A percentile compares a stretch with the other conserved stretches of the same genome.
phyloP scores from a whole-genome alignment of 371 early-diverging fungal species.

The Mortierella sp. region DNA sequence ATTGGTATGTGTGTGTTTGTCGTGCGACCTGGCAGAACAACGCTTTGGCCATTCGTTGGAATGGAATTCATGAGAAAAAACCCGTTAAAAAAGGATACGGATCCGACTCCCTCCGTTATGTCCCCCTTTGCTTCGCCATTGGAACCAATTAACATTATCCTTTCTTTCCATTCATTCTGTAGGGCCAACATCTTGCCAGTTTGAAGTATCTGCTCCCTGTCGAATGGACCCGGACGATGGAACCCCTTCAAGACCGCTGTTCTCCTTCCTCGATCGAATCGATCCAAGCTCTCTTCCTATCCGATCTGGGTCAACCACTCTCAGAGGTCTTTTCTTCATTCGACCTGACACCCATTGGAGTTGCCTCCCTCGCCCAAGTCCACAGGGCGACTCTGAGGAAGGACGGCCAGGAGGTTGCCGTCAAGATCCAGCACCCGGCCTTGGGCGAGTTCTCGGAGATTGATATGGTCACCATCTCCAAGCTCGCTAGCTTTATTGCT shows the following conservation, averaged over 20 bases:
- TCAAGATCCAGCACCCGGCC: slow-evolving; percentile 93
- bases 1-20: slow-evolving; percentile 59
- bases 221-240: slow-evolving; percentile 91
- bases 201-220: slow-evolving; percentile 87
- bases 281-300: slow-evolving; percentile 73
- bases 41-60: background rate
- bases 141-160: background rate
- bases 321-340: slow-evolving; percentile 74
- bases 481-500: slow-evolving; percentile 73
- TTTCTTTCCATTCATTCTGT: background rate
- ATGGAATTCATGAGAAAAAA: background rate
- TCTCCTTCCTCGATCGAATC: slow-evolving; percentile 79
- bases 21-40: background rate
- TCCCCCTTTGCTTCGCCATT: background rate
- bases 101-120: too few relatives aligned
- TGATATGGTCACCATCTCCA: slow-evolving; percentile 83
- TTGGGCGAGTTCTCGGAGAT: slow-evolving; percentile 80
- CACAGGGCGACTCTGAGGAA: slow-evolving; percentile 74
- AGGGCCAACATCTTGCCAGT: slow-evolving; percentile 90
- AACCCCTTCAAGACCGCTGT: slow-evolving; percentile 87
- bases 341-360: slow-evolving; percentile 84
- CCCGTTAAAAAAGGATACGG: background rate
- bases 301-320: slow-evolving; percentile 76
- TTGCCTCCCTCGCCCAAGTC: slow-evolving; percentile 90
- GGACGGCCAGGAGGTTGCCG: slow-evolving; percentile 79